These are phyloP conservation scores for Pseudozyma pruni DNA, from an alignment of 1,284 basidiomycete species.

Conservation along the genomic window DNA sequence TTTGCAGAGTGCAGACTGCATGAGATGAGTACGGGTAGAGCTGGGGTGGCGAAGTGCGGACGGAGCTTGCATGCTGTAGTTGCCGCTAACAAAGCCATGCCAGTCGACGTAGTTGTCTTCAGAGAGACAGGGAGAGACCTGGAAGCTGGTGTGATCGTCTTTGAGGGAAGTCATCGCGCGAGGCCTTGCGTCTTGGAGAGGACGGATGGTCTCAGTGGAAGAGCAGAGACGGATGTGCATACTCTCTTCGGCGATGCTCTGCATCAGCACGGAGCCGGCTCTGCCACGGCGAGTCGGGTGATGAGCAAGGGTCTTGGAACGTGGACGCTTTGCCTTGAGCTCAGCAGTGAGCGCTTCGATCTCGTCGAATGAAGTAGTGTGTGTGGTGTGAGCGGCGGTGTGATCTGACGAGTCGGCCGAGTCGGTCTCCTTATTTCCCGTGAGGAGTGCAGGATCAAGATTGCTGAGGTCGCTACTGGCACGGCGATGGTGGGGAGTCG, in stretches of 20 bases:
- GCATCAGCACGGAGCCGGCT: conserved; percentile 16
- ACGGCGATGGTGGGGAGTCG: conserved; percentile 36
- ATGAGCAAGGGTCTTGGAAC: conserved; percentile 10
- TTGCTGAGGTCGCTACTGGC: conserved; percentile 37
- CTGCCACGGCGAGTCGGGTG: conserved; percentile 2
- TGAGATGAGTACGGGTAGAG: conserved; percentile 5
- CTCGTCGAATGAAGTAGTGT: conserved; percentile 19
- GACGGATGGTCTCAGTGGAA: conserved; percentile 32
- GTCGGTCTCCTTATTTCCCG: not conserved
- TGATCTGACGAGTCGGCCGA: not conserved
- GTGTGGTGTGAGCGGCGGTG: conserved; percentile 12
- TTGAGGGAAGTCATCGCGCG: not conserved
- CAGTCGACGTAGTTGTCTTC: conserved; percentile 24
- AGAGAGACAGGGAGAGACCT: conserved; percentile 25
- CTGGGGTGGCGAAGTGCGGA: conserved; percentile 9
- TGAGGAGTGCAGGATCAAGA: conserved; percentile 22
- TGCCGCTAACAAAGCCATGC: conserved; percentile 33
- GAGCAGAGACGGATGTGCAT: conserved; percentile 15
- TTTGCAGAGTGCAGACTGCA: conserved; percentile 31
- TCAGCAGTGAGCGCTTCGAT: conserved; percentile 30
- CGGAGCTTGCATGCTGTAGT: conserved; percentile 10
- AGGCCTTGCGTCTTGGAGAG: not conserved
- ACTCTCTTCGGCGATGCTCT: conserved; percentile 32
- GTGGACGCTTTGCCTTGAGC: conserved; percentile 27
- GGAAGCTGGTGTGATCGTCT: conserved; percentile 11